Conservation (phyloP, 2,329 filamentous ascomycete genomes). For the Acrocalymma vagum region DNA sequence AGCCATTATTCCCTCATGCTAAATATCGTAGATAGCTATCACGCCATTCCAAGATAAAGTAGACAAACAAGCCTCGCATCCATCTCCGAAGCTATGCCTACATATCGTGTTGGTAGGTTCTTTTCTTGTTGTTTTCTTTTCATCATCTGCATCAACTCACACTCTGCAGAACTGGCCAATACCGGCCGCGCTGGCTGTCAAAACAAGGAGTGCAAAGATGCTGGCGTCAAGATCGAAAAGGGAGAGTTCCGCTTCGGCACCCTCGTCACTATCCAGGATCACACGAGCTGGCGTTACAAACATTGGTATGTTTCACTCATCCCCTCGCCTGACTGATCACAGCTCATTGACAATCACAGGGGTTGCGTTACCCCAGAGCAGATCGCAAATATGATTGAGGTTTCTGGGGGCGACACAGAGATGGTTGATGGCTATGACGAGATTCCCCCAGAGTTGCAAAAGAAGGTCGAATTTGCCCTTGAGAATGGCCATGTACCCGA, state of each 20-base stretch:
- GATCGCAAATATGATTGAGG: conserved; percentile 70
- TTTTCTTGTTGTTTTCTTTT: neutral
- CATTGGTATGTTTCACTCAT: conserved; percentile 74
- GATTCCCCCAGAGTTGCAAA: conserved; percentile 71
- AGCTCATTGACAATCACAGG: conserved; percentile 61
- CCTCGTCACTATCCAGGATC: conserved; percentile 69
- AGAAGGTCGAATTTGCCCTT: conserved; percentile 77
- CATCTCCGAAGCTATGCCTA: too few relatives aligned
- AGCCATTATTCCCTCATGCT: too few relatives aligned
- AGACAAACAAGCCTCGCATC: too few relatives aligned
- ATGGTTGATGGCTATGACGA: conserved; percentile 85
- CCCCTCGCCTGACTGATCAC: neutral
- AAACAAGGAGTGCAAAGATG: conserved; percentile 75
- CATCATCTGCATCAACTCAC: conserved; percentile 1
- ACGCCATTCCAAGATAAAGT: too few relatives aligned
- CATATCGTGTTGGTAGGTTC: neutral
- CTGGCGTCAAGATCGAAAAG: conserved; percentile 75
- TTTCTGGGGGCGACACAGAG: conserved; percentile 67
- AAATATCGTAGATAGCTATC: too few relatives aligned
- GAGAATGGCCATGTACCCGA: conserved; percentile 81
- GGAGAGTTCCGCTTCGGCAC: conserved; percentile 75
- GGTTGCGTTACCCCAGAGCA: conserved; percentile 85
- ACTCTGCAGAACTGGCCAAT: conserved; percentile 70
- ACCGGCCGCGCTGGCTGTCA: conserved; percentile 79
- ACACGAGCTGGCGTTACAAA: conserved; percentile 77